phyloP scores from a whole-genome alignment of 257 asterid species.

The Anisodus acutangulus region DNA sequence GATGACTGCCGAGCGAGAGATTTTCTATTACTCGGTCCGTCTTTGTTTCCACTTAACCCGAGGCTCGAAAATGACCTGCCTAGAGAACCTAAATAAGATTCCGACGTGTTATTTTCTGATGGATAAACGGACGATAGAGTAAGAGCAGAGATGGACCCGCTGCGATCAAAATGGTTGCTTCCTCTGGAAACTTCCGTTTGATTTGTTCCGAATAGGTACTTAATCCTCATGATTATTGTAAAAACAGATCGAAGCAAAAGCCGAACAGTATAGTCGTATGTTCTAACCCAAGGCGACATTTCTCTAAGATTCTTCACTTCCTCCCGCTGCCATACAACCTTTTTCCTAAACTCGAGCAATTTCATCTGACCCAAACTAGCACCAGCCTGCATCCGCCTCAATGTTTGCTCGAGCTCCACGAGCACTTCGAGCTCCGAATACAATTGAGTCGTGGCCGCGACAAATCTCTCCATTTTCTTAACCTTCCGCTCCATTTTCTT shows the following conservation, averaged over 20 bases:
- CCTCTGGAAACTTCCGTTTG: conserved; percentile 41
- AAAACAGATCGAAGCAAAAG: conserved; percentile 70
- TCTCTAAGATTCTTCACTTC: conserved; percentile 86
- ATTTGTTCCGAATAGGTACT: conserved; percentile 48
- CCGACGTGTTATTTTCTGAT: conserved; percentile 44
- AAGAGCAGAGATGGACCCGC: conserved; percentile 54
- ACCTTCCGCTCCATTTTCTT: conserved; percentile 88
- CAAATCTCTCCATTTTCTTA: conserved; percentile 88
- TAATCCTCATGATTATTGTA: conserved; percentile 65
- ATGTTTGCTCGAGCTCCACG: conserved; percentile 76
- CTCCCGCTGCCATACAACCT: conserved; percentile 76
- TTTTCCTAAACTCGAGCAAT: conserved; percentile 79
- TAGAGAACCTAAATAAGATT: conserved; percentile 45
- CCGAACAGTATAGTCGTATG: conserved; percentile 67
- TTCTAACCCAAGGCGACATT: conserved; percentile 81
- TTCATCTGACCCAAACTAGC: conserved; percentile 53
- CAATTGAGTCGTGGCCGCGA: conserved; percentile 68
- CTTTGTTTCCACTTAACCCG: conserved; percentile 55
- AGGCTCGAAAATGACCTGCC: conserved; percentile 77
- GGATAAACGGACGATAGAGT: conserved; percentile 50
- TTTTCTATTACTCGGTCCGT: conserved; percentile 48
- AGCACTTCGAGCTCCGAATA: conserved; percentile 80
- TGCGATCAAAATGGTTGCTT: conserved; percentile 42
- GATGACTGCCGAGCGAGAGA: conserved; percentile 47
- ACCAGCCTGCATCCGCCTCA: conserved; percentile 66